Evolutionary conservation across 352 stramenopile genomes (phyloP).

Genomic region (Phytophthora megakarya): DNA sequence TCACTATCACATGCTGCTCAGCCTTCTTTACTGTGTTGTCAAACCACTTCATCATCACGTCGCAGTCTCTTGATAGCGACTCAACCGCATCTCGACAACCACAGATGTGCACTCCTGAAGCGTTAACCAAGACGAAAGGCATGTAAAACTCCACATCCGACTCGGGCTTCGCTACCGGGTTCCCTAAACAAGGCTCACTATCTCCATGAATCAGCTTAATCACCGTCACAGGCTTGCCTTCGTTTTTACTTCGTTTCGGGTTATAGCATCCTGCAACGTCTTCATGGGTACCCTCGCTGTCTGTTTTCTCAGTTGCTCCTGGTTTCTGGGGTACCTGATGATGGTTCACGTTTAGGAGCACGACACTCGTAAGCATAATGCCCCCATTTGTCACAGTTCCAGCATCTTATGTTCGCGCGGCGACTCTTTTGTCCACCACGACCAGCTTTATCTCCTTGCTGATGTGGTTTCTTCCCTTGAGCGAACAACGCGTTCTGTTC

Average conservation of each 20-base stretch:
- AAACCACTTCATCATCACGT: background rate
- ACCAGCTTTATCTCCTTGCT: background rate
- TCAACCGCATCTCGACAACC: background rate
- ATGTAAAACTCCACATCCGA: background rate
- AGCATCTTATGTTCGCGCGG: slow-evolving; percentile 1
- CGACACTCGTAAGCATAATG: slow-evolving; percentile 6
- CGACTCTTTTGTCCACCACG: background rate
- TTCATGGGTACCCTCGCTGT: background rate
- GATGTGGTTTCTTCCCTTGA: too few species aligned
- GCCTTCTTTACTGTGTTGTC: background rate
- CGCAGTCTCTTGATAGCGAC: background rate
- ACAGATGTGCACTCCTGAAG: background rate
- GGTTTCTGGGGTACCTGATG: too few species aligned
- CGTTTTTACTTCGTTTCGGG: background rate
- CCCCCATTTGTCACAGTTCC: slow-evolving; percentile 12
- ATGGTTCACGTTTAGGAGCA: slow-evolving; percentile 2
- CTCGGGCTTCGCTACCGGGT: background rate
- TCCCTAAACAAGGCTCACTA: background rate
- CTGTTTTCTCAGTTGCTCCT: background rate
- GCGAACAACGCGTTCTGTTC: too few species aligned
- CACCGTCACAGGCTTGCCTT: slow-evolving; percentile 1
- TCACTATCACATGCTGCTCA: background rate
- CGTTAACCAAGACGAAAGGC: slow-evolving; percentile 15
- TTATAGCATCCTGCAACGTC: slow-evolving; percentile 2
- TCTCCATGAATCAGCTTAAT: background rate